These are phyloP conservation scores for Aspergillus bridgeri DNA, from an alignment of 495 filamentous ascomycete species.

Conservation along the genomic window DNA sequence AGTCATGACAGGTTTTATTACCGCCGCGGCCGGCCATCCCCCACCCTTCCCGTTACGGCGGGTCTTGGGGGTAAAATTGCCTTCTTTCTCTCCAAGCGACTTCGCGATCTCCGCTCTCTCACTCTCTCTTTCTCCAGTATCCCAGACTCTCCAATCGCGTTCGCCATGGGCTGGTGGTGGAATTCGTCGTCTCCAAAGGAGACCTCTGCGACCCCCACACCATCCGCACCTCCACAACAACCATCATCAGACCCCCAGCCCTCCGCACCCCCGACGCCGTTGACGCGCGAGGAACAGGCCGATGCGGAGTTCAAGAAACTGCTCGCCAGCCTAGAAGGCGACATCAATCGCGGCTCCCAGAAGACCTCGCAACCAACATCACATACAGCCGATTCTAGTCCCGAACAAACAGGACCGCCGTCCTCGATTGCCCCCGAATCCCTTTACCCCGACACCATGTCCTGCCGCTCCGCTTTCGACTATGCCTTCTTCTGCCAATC, in stretches of 20 bases:
- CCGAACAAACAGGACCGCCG: conserved; percentile 18
- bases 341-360: conserved; percentile 16
- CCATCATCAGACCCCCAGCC: conserved; percentile 10
- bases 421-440: conserved; percentile 54
- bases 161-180: conserved; percentile 52
- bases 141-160: too few relatives aligned
- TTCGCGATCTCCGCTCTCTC: neutral
- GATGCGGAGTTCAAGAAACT: conserved; percentile 60
- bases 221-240: conserved; percentile 17
- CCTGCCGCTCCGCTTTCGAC: conserved; percentile 88
- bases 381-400: conserved; percentile 13
- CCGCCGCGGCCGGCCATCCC: neutral
- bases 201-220: conserved; percentile 17
- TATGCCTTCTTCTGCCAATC: conserved; percentile 93
- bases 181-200: conserved; percentile 31
- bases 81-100: neutral
- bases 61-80: neutral
- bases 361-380: conserved; percentile 19
- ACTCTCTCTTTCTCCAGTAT: neutral
- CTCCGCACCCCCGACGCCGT: conserved; percentile 26
- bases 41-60: neutral
- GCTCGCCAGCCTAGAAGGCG: conserved; percentile 47
- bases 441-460: conserved; percentile 75
- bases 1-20: neutral
- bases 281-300: conserved; percentile 55